Conservation (phyloP, 768 basidiomycete genomes). For the Pulveroboletus ravenelii region DNA sequence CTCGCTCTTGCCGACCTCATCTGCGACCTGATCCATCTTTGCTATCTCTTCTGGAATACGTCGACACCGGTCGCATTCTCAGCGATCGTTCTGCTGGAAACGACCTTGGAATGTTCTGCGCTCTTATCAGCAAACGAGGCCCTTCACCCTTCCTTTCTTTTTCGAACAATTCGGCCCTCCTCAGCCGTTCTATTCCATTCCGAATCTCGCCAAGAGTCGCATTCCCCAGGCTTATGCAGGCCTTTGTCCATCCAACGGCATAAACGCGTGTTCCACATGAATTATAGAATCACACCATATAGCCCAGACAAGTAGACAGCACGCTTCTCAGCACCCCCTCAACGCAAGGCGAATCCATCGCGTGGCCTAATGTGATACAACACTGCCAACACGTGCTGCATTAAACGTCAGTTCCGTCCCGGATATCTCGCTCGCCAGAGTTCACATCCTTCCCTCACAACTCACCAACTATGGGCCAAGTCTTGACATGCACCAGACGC, state of each 20-base stretch:
- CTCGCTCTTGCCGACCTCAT: neutral
- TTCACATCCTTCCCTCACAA: constrained; percentile 14
- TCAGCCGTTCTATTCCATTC: constrained; percentile 4
- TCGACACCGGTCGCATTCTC: neutral
- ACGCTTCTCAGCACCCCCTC: constrained; percentile 25
- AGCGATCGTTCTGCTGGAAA: constrained; percentile 10
- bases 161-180: constrained; percentile 8
- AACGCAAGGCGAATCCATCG: constrained; percentile 23
- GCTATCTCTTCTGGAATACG: constrained; percentile 3
- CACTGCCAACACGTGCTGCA: constrained; percentile 25
- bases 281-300: constrained; percentile 17
- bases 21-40: neutral
- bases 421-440: constrained; percentile 22
- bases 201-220: constrained; percentile 11
- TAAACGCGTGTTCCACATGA: constrained; percentile 21
- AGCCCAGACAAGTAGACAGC: constrained; percentile 17
- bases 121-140: constrained; percentile 13
- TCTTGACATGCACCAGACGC: constrained; percentile 22
- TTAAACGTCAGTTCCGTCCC: constrained; percentile 25
- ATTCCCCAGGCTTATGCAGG: neutral
- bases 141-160: constrained; percentile 5
- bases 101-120: constrained; percentile 13
- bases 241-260: constrained; percentile 8
- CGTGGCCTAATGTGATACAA: constrained; percentile 28
- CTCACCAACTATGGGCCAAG: constrained; percentile 27